Evolutionary conservation across 2,329 filamentous ascomycete genomes (phyloP), one percentile per base, ranked within the genome.

Genomic region (Xylaria hypoxylon): DNA sequence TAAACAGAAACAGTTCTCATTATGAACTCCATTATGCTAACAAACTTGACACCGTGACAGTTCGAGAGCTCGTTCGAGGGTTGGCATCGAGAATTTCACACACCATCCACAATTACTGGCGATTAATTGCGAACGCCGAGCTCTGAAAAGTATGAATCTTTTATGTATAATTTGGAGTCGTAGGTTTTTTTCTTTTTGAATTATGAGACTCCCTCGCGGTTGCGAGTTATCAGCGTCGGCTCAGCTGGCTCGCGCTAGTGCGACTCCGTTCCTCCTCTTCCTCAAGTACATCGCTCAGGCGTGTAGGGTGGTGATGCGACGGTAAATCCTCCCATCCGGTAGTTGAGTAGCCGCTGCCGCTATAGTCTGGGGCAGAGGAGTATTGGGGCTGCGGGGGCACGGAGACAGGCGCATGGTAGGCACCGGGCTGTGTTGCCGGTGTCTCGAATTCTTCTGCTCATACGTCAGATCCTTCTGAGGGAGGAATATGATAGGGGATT

Each of bases 231-330:
- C 50, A 75, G 61, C 68, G 66, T 48, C 86, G 85, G 74, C 86
- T 89, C 70, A 84, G 79, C 68, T 89, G 86, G 76, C 89, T 90
- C 11, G 89, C 89, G 71, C 91, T 92, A 15, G 91, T 92, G 24
- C 91, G 87, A 76, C 91, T 92, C 57, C 89, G 85, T 79, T 96
- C 93, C 71, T 96, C 92, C 70, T 96, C 91, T 75, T 93, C 93
- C 75, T 94, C 91, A 33, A 96, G 85, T 31, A 97, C 94, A 79
- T 97, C 94, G 77, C 93, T 97, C 69, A 97, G 82, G 63, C 94
- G 84, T 8, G 94, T 97, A 0, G 94, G 94, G 79, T 97, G 93
- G 72, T 96, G 92, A 78, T 97, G 94, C 62, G 89, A 86, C 26
- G 90, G 90, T n/a, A 82, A 81, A 80, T 75, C 71, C 69, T 96